Conservation (phyloP, 1,284 basidiomycete genomes). For the Golubevia sp. region DNA sequence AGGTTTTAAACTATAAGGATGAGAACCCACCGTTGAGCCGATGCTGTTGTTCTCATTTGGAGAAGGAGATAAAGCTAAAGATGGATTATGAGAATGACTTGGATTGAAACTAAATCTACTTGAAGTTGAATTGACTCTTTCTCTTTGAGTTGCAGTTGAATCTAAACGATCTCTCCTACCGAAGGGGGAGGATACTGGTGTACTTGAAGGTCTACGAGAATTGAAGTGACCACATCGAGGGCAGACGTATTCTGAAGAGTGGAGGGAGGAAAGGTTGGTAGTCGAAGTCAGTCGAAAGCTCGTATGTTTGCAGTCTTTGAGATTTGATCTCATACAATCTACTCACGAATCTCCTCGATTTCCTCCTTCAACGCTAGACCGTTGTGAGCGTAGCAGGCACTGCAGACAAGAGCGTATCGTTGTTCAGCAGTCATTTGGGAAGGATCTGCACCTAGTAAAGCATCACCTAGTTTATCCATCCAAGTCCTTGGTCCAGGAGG, state of each 20-base stretch:
- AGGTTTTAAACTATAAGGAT: no score
- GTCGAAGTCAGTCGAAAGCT: no score
- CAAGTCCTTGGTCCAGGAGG: slow-evolving; percentile 24
- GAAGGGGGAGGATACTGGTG: slow-evolving; percentile 53
- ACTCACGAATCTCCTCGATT: slow-evolving; percentile 88
- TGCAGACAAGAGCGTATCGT: slow-evolving; percentile 92
- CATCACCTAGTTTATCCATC: slow-evolving; percentile 63
- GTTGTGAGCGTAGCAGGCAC: slow-evolving; percentile 89
- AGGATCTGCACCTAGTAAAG: slow-evolving; percentile 62
- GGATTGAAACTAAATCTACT: no score
- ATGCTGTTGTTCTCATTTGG: no score
- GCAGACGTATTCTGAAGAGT: slow-evolving; percentile 72
- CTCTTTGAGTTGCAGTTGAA: no score
- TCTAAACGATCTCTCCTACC: no score
- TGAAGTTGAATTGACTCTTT: no score
- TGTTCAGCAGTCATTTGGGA: slow-evolving; percentile 61
- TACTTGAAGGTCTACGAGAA: slow-evolving; percentile 57
- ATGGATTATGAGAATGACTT: no score
- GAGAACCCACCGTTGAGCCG: no score
- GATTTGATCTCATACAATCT: neutral
- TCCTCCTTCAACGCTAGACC: slow-evolving; percentile 86
- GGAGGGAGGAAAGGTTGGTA: neutral
- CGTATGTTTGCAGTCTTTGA: neutral
- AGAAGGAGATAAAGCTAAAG: no score
- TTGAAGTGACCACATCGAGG: slow-evolving; percentile 78